phyloP scores from a whole-genome alignment of 768 basidiomycete species.

The Leccinum arenicola region DNA sequence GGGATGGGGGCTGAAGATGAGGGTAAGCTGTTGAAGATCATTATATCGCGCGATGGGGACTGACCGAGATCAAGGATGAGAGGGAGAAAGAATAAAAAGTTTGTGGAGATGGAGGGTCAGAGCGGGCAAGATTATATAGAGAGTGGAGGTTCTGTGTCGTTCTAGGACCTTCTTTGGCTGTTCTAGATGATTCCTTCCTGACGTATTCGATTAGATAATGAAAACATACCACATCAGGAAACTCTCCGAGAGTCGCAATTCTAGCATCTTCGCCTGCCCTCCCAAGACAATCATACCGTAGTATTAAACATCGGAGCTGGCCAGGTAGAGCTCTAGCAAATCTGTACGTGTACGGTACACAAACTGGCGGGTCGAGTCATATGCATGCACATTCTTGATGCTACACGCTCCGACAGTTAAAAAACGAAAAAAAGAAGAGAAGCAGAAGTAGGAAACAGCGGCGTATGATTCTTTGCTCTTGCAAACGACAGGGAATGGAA shows the following conservation, averaged over 20 bases:
- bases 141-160: slow-evolving; percentile 25
- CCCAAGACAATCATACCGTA: not conserved
- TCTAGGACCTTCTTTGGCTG: slow-evolving; percentile 32
- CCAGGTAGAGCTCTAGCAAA: slow-evolving; percentile 23
- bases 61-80: slow-evolving; percentile 18
- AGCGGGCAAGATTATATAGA: slow-evolving; percentile 29
- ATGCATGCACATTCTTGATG: slow-evolving; percentile 27
- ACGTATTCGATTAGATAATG: slow-evolving; percentile 34
- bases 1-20: slow-evolving; percentile 8
- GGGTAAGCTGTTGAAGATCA: slow-evolving; percentile 4
- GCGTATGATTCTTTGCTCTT: slow-evolving; percentile 14
- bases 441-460: slow-evolving; percentile 13
- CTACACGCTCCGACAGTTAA: slow-evolving; percentile 23
- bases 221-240: slow-evolving; percentile 14
- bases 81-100: slow-evolving; percentile 8
- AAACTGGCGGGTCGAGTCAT: slow-evolving; percentile 19
- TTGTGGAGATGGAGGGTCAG: slow-evolving; percentile 8
- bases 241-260: not conserved
- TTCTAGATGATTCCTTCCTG: slow-evolving; percentile 35
- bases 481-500: slow-evolving; percentile 13
- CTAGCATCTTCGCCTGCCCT: not conserved
- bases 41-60: slow-evolving; percentile 5
- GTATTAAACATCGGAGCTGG: slow-evolving; percentile 12
- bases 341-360: slow-evolving; percentile 27
- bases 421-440: not conserved